Conservation (phyloP, 1,284 basidiomycete genomes). For the Ceratobasidium sp. region DNA sequence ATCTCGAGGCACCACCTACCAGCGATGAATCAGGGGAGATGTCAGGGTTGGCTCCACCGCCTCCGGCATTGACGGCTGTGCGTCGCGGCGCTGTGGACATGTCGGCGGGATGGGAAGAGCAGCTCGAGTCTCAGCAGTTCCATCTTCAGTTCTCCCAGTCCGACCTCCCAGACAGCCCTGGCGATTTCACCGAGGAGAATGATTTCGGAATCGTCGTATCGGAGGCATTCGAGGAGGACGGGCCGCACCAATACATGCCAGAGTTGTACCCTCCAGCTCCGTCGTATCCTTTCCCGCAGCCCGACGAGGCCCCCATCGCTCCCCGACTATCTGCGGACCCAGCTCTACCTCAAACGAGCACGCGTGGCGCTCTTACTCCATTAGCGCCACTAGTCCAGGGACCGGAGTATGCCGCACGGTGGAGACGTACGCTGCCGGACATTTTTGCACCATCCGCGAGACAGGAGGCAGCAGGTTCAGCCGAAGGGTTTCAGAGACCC, state of each 20-base stretch:
- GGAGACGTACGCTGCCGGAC: slow-evolving; percentile 10
- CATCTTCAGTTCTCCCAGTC: not conserved
- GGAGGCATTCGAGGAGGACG: slow-evolving; percentile 29
- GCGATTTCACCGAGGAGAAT: slow-evolving; percentile 33
- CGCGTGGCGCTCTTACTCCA: too few relatives aligned
- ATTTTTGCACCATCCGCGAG: slow-evolving; percentile 1
- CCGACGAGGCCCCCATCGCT: not conserved
- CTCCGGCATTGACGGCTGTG: not conserved
- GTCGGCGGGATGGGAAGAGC: not conserved
- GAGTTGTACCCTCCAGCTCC: not conserved
- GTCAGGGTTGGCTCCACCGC: not conserved
- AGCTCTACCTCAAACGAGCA: not conserved
- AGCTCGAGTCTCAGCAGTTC: not conserved
- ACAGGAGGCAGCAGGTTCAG: not conserved
- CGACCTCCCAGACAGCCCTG: slow-evolving; percentile 24
- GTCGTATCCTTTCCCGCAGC: not conserved
- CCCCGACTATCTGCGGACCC: not conserved
- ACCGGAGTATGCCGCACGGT: slow-evolving; percentile 15
- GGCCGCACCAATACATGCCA: slow-evolving; percentile 3
- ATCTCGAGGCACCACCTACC: not conserved
- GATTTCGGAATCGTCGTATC: slow-evolving; percentile 40
- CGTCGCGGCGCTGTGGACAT: slow-evolving; percentile 5
- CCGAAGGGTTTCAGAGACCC: not conserved
- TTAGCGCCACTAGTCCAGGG: not conserved
- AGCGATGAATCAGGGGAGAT: not conserved